phyloP scores from a whole-genome alignment of 441 rosid species.

The Metrosideros polymorpha region DNA sequence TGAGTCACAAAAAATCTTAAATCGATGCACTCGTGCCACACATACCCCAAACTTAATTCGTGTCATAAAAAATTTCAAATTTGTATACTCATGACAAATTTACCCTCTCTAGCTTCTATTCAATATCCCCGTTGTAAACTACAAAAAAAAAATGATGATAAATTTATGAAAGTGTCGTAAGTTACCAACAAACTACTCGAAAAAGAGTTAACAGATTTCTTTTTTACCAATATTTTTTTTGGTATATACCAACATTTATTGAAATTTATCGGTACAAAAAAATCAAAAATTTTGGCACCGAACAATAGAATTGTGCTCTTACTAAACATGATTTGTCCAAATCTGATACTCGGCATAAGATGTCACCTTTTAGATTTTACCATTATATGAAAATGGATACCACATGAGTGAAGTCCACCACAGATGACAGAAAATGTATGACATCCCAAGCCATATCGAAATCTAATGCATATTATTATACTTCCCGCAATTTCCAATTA shows the following conservation, averaged over 20 bases:
- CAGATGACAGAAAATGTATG: neutral
- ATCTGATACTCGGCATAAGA: neutral
- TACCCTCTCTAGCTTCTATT: neutral
- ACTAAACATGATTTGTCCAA: neutral
- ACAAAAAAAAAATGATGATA: neutral
- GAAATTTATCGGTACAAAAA: neutral
- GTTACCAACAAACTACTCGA: neutral
- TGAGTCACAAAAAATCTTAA: neutral
- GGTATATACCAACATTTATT: neutral
- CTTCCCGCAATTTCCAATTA: neutral
- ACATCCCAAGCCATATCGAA: neutral
- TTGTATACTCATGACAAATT: fast-evolving
- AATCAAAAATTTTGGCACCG: neutral
- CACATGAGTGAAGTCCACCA: neutral
- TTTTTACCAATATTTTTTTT: neutral
- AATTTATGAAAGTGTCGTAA: neutral
- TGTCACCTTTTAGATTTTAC: neutral
- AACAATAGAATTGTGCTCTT: neutral
- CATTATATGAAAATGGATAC: neutral
- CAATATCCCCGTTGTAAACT: neutral
- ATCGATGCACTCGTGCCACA: fast-evolving
- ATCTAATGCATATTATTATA: neutral
- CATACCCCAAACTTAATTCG: neutral
- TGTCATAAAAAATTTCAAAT: neutral
- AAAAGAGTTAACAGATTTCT: neutral